These are phyloP conservation scores for Scalesia atractyloides DNA, from an alignment of 129 eudicot genomes.

Conservation along the genomic window DNA sequence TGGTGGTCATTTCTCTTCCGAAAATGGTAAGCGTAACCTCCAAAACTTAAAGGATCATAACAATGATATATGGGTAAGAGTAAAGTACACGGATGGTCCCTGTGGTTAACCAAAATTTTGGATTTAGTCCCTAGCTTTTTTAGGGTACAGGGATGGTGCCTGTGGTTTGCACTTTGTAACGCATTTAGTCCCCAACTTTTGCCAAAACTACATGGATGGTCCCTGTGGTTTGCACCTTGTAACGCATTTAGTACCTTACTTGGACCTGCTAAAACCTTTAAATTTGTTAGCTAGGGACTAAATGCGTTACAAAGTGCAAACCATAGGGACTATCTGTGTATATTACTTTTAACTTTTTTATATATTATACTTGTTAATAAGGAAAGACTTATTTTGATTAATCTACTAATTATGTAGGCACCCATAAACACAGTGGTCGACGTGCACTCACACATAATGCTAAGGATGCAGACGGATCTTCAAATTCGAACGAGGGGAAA, in stretches of 20 bases:
- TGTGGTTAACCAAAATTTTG: too few relatives aligned
- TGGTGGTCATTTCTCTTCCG: constrained; percentile 47
- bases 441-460: constrained; percentile 49
- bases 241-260: too few relatives aligned
- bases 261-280: too few relatives aligned
- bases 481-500: constrained; percentile 49
- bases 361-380: neutral
- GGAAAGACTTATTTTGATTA: constrained; percentile 19
- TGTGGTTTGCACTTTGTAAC: too few relatives aligned
- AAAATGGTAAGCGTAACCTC: constrained; percentile 46
- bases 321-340: too few relatives aligned
- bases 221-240: too few relatives aligned
- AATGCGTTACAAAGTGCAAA: too few relatives aligned
- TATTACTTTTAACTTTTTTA: neutral
- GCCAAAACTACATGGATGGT: too few relatives aligned
- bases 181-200: too few relatives aligned
- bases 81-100: too few relatives aligned
- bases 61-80: neutral
- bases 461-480: constrained; percentile 62
- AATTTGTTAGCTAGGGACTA: too few relatives aligned
- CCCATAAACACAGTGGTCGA: constrained; percentile 65
- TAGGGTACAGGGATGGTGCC: too few relatives aligned
- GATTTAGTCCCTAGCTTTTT: neutral
- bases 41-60: neutral
- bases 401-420: constrained; percentile 43